A percentile compares a stretch with the other conserved stretches of the same genome.
Evolutionary conservation across 768 basidiomycete species (phyloP).

Genomic region (Trametes elegans): DNA sequence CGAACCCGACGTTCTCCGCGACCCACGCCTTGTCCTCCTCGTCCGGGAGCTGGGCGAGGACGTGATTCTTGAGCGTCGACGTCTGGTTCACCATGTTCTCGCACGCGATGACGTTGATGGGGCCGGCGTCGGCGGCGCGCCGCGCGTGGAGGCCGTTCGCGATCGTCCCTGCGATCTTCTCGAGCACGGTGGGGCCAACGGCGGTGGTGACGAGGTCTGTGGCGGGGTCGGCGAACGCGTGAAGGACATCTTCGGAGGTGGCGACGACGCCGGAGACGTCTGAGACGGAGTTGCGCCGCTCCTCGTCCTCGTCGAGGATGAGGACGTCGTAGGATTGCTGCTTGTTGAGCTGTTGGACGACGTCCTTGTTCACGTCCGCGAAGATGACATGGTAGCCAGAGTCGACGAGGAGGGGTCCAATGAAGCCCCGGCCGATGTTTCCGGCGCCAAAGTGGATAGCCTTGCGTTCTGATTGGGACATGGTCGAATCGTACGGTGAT

Average conservation of each 20-base stretch:
- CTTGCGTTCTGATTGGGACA: conserved; percentile 17
- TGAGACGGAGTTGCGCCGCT: conserved; percentile 22
- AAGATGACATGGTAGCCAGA: conserved; percentile 40
- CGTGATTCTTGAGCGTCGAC: conserved; percentile 28
- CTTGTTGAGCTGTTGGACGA: conserved; percentile 34
- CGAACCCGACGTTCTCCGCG: conserved; percentile 35
- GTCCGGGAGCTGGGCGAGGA: conserved; percentile 30
- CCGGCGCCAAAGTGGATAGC: conserved; percentile 41
- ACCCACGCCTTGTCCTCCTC: conserved; percentile 32
- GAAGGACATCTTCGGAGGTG: conserved; percentile 14
- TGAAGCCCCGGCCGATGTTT: conserved; percentile 40
- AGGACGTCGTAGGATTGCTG: conserved; percentile 32
- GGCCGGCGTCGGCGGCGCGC: conserved; percentile 19
- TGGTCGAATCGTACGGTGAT: not conserved
- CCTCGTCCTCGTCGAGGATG: conserved; percentile 31
- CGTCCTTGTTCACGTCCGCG: conserved; percentile 32
- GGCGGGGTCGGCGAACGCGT: conserved; percentile 22
- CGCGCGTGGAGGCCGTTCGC: conserved; percentile 34
- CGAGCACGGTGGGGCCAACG: conserved; percentile 35
- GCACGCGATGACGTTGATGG: conserved; percentile 39
- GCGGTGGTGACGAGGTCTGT: conserved; percentile 37
- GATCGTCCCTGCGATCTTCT: conserved; percentile 34
- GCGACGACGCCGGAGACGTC: conserved; percentile 22
- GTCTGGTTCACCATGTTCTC: conserved; percentile 41
- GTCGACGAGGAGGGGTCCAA: conserved; percentile 35